Evolutionary conservation across 164 flowering plant species (phyloP), one percentile per base, ranked within the genome.

Genomic region (Magnolia kwangsiensis): DNA sequence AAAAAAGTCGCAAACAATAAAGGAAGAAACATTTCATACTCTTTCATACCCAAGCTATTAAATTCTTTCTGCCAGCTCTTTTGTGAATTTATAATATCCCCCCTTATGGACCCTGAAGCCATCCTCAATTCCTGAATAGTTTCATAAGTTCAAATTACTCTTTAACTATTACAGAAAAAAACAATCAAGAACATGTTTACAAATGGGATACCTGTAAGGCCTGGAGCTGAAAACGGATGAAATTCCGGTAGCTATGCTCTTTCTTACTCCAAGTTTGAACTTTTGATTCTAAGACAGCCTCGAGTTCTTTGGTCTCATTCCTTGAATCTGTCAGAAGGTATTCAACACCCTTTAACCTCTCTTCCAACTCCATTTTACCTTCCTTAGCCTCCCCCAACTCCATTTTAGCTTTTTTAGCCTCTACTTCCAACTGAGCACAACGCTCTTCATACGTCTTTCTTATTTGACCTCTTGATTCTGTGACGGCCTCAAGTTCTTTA

Each of bases 321-420:
- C 79, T 87, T 65, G 97, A 90, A 71, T 87, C 89, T 18, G 51
- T 50, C 45, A 91, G 63, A 61, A 81, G 87, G 69, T 68, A 59
- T 78, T 93, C 95, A 74, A 88, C 85, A 73, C 90, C 93, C 76
- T 82, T 82, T 67, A 92, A 74, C 80, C 84, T 89, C 78, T 84
- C 81, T 75, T 88, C 89, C 75, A 87, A 75, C 73, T 84, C 80
- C 74, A 67, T 63, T 81, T 55, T 55, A 10, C 18, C 61, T 55
- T 55, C 18, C 61, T 55, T 55, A 55, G 18, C 61, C 61, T 55
- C 61, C 18, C 18, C 61, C 61, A 55, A 55, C 61, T 55, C 61
- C 18, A 55, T 55, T 85, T 16, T 55, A 11, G 18, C 61, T 55
- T 2, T 8, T 19, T 55, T 55, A 77, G 89, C 81, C 74, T 87